Evolutionary conservation across 495 filamentous ascomycete genomes (phyloP).

Genomic region (Chaetomidium leptoderma): DNA sequence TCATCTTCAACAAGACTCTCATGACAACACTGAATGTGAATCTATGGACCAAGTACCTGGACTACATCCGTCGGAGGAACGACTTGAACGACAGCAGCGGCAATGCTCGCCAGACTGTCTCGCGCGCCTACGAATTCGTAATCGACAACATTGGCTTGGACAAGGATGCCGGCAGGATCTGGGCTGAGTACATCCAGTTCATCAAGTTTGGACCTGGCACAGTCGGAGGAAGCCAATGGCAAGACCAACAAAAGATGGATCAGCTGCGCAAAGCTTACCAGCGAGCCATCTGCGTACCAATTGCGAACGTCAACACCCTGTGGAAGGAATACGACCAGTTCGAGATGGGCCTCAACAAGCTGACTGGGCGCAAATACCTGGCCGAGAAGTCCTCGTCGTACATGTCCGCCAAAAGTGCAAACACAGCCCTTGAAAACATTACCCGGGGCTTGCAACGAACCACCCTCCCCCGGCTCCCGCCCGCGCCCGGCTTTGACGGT

Average conservation of each 20-base stretch:
- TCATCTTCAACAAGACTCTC: constrained; percentile 73
- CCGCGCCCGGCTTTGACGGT: constrained; percentile 78
- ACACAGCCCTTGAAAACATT: constrained; percentile 77
- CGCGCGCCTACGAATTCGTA: constrained; percentile 83
- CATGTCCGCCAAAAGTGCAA: constrained; percentile 85
- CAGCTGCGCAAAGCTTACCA: constrained; percentile 85
- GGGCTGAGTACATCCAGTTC: constrained; percentile 90
- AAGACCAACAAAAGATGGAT: constrained; percentile 98
- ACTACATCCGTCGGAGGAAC: constrained; percentile 88
- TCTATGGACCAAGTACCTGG: constrained; percentile 89
- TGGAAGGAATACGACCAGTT: constrained; percentile 99
- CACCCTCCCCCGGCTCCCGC: constrained; percentile 74
- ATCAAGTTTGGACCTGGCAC: constrained; percentile 78
- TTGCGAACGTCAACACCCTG: constrained; percentile 67
- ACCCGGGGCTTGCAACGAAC: constrained; percentile 73
- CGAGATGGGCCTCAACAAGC: constrained; percentile 86
- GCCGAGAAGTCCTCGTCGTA: constrained; percentile 88
- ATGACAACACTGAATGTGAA: constrained; percentile 69
- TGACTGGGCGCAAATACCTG: constrained; percentile 83
- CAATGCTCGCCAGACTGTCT: constrained; percentile 67
- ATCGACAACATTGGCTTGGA: constrained; percentile 87
- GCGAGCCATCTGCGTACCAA: constrained; percentile 78
- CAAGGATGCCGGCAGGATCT: constrained; percentile 83
- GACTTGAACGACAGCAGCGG: constrained; percentile 79
- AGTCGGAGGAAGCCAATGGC: constrained; percentile 81